phyloP scores from a whole-genome alignment of 306 rosid species.

The Erythrophleum fordii region DNA sequence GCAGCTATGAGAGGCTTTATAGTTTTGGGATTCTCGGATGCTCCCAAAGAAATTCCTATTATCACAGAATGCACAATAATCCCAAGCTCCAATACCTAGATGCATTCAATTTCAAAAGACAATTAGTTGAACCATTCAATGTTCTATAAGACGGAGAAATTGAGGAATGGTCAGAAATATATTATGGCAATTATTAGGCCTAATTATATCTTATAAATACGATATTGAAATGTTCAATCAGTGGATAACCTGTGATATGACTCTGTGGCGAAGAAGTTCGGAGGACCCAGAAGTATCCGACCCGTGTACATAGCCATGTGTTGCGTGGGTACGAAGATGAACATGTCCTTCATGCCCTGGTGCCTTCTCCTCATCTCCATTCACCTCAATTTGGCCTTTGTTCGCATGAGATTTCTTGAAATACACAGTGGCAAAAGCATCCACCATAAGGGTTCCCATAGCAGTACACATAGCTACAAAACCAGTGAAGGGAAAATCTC shows the following conservation, averaged over 20 bases:
- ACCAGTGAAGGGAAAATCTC: conserved; percentile 72
- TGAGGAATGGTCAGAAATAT: no score
- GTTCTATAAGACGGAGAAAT: no score
- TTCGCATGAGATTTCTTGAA: conserved; percentile 37
- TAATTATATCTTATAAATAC: no score
- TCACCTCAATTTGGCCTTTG: background rate
- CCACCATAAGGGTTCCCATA: conserved; percentile 76
- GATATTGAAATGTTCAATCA: no score
- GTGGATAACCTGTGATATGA: conserved; percentile 63
- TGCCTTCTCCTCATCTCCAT: conserved; percentile 35
- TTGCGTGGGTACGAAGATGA: conserved; percentile 65
- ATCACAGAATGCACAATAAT: conserved; percentile 81
- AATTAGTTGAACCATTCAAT: no score
- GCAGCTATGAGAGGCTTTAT: conserved; percentile 75
- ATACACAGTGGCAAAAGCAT: conserved; percentile 66
- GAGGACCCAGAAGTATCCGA: conserved; percentile 28
- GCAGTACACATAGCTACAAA: conserved; percentile 86
- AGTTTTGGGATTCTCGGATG: conserved; percentile 63
- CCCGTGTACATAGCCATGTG: conserved; percentile 76
- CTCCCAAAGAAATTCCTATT: conserved; percentile 80
- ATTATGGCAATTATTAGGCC: no score
- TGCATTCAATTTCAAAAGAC: background rate
- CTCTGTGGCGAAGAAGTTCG: conserved; percentile 65
- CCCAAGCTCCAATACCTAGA: conserved; percentile 78
- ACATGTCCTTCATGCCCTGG: conserved; percentile 46